phyloP scores from a whole-genome alignment of 208 protist genomes.

The Leishmania guyanensis region DNA sequence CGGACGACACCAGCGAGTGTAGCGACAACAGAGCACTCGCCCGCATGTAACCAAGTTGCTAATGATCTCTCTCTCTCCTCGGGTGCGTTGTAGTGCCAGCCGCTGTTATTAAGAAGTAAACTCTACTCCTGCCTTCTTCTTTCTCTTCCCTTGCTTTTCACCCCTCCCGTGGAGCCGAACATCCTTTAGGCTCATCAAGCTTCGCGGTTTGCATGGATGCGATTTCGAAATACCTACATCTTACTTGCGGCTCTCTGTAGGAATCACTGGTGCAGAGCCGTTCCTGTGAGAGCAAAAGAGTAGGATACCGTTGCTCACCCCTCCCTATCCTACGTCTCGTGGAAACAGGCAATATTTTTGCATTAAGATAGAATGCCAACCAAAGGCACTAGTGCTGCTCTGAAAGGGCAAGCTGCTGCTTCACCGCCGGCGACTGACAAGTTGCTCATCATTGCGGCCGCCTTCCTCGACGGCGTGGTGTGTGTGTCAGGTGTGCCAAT shows the following conservation, averaged over 20 bases:
- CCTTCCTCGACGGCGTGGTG: slow-evolving; percentile 42
- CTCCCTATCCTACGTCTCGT: neutral
- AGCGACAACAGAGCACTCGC: neutral
- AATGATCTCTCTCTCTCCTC: neutral
- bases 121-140: neutral
- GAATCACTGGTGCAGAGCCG: neutral
- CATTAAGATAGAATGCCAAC: neutral
- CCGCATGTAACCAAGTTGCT: neutral
- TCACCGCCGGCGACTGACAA: neutral
- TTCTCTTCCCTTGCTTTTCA: neutral
- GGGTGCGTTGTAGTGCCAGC: neutral
- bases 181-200: neutral
- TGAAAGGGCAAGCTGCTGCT: neutral
- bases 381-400: neutral
- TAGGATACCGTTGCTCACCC: neutral
- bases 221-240: neutral
- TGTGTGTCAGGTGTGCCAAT: slow-evolving; percentile 33
- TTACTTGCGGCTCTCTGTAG: neutral
- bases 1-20: neutral
- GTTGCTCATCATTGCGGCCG: slow-evolving; percentile 14
- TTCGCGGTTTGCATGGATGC: neutral
- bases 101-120: neutral
- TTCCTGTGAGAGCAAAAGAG: neutral
- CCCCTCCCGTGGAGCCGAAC: neutral
- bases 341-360: too few relatives aligned